Evolutionary conservation across 1,284 basidiomycete species (phyloP).

Genomic region (Ceraceosorus guamensis): DNA sequence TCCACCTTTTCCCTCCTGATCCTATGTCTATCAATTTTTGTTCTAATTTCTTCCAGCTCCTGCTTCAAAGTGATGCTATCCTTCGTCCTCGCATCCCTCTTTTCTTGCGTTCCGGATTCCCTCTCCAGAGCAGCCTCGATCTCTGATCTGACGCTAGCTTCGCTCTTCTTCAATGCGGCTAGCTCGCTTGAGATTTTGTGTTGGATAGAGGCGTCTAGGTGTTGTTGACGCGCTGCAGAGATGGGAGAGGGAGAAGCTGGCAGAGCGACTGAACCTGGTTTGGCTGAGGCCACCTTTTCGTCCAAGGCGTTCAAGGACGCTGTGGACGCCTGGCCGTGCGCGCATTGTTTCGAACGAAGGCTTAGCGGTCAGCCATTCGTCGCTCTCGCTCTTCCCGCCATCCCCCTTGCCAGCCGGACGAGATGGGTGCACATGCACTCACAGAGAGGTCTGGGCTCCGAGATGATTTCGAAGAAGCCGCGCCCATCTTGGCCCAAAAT

Average conservation of each 20-base stretch:
- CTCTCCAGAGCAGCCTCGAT: slow-evolving; percentile 43
- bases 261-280: neutral
- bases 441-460: no score
- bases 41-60: slow-evolving; percentile 41
- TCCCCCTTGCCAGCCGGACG: no score
- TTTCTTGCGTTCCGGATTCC: slow-evolving; percentile 38
- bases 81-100: slow-evolving; percentile 25
- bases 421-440: no score
- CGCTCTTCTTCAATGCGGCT: slow-evolving; percentile 32
- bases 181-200: slow-evolving; percentile 41
- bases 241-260: neutral
- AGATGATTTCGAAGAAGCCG: no score
- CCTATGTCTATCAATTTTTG: slow-evolving; percentile 67
- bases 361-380: no score
- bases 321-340: no score
- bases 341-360: no score
- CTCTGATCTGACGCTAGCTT: slow-evolving; percentile 34
- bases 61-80: slow-evolving; percentile 34
- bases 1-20: slow-evolving; percentile 55
- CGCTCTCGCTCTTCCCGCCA: no score
- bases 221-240: slow-evolving; percentile 20
- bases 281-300: neutral
- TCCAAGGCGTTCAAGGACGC: no score
- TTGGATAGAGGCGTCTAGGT: slow-evolving; percentile 37
- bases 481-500: no score